Base-by-base conservation (phyloP, 2,329 filamentous ascomycete genomes). In the Botrytis galanthina region DNA sequence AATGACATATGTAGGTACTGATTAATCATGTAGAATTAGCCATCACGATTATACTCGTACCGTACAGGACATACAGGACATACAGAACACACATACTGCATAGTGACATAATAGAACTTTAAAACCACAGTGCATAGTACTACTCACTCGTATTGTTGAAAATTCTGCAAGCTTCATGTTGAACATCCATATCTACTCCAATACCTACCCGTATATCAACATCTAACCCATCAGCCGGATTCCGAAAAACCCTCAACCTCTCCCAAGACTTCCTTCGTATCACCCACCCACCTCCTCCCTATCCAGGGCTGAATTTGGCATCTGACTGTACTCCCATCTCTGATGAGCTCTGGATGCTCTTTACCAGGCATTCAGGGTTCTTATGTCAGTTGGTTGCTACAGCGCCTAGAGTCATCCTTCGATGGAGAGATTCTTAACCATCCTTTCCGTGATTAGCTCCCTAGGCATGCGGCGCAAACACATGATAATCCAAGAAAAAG, bases 381-480 rank as follows among this genome's bases (percentile, higher is more conserved):
- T 66, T 26, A 35, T 46, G 32, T 64, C 18, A 26, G 4, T 35
- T 26, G 20, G 39, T 46, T 35, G 44, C 32, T 42, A 22, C 59
- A 54, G 69, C 69, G 69, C 57, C 51, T 71, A 54, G 39, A 32
- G 32, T 26, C n/a, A 26, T 70, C 59, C 39, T 44, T 44, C 51
- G 26, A 29, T 37, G 37, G 39, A 29, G 20, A 37, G 20, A n/a
- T 54, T 48, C 44, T 64, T 71, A 71, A 54, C 12, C 59, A 64
- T 71, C 59, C 69, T 64, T 71, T 71, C 69, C 69, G 69, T 64
- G 69, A 44, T 71, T 54, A 54, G 26, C 51, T n/a, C 22, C 44
- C 44, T 10, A 54, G 51, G 26, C 51, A 54, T 71, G 69, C 69
- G 35, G 44, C 59, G 44, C 54, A 42, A 42, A 32, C 29, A 67